A percentile compares a stretch with the other conserved stretches of the same genome.
phyloP scores from a whole-genome alignment of 805 yeast species.

The Cyberlindnera subsufficiens region DNA sequence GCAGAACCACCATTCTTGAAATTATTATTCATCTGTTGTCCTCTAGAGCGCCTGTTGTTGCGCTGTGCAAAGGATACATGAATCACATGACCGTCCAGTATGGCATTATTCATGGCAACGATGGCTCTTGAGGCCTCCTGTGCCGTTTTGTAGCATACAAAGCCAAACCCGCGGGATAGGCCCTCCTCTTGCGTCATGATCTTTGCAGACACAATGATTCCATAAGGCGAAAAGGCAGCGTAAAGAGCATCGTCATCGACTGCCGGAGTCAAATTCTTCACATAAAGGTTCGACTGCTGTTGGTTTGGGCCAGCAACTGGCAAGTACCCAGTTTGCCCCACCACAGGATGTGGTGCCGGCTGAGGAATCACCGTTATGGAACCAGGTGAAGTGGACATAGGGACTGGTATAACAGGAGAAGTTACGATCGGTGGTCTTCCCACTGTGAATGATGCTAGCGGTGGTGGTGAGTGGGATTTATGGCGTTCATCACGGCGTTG shows the following conservation, averaged over 20 bases:
- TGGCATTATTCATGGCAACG: constrained; percentile 55
- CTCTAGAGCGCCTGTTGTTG: constrained; percentile 37
- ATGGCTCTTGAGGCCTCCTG: constrained; percentile 62
- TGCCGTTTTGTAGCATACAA: constrained; percentile 61
- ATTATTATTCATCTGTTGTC: constrained; percentile 27
- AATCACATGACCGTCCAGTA: constrained; percentile 44
- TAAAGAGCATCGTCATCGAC: constrained; percentile 46
- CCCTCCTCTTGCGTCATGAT: constrained; percentile 37
- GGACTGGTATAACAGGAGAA: background rate
- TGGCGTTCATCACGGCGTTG: constrained; percentile 33
- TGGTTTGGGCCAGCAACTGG: constrained; percentile 41
- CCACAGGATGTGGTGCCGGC: background rate
- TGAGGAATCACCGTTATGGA: background rate
- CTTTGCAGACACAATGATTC: constrained; percentile 45
- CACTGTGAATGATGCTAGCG: constrained; percentile 2
- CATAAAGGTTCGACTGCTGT: constrained; percentile 66
- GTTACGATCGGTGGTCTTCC: background rate
- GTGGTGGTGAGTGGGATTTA: constrained; percentile 7
- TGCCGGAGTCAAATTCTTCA: constrained; percentile 48
- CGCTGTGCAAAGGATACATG: constrained; percentile 73
- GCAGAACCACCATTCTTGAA: background rate
- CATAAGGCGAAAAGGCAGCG: constrained; percentile 36
- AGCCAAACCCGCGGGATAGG: constrained; percentile 67
- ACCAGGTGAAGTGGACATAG: background rate
- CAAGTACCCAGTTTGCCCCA: constrained; percentile 5